phyloP scores from a whole-genome alignment of 768 basidiomycete species.

The Leccinum olivaceopallidum region DNA sequence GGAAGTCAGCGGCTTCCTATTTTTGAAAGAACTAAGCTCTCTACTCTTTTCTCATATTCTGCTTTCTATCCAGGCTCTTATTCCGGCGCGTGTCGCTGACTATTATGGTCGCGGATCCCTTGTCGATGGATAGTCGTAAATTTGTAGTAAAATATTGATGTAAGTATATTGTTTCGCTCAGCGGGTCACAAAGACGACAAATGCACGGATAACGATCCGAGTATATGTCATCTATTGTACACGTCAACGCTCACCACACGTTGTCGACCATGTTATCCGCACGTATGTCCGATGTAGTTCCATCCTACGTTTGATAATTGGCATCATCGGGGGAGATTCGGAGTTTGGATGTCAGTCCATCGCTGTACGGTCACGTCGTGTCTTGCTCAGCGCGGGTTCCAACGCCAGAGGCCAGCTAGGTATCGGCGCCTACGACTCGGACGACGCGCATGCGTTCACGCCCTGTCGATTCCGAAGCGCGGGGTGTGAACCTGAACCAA shows the following conservation, averaged over 20 bases:
- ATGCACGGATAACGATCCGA: neutral
- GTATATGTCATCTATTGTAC: too few species aligned
- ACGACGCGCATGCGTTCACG: slow-evolving; percentile 43
- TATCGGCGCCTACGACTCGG: slow-evolving; percentile 27
- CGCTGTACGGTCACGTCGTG: neutral
- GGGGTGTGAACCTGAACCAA: slow-evolving; percentile 8
- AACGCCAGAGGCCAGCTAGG: slow-evolving; percentile 52
- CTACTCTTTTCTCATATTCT: too few species aligned
- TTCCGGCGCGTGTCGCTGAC: neutral
- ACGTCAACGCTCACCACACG: too few species aligned
- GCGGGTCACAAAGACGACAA: neutral
- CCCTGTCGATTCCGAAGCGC: slow-evolving; percentile 35
- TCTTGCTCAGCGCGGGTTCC: slow-evolving; percentile 46
- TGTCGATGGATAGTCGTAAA: neutral
- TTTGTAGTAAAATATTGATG: neutral
- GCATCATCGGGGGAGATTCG: neutral
- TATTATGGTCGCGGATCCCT: neutral
- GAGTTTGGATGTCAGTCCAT: neutral
- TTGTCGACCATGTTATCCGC: slow-evolving; percentile 3
- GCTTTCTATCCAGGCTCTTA: too few species aligned
- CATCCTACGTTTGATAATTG: slow-evolving; percentile 2
- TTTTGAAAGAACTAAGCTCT: too few species aligned
- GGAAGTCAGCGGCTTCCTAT: too few species aligned
- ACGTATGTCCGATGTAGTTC: slow-evolving; percentile 13
- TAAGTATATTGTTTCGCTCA: too few species aligned